Conservation (phyloP, 2,329 filamentous ascomycete species). For the Sporothrix variecibatus region DNA sequence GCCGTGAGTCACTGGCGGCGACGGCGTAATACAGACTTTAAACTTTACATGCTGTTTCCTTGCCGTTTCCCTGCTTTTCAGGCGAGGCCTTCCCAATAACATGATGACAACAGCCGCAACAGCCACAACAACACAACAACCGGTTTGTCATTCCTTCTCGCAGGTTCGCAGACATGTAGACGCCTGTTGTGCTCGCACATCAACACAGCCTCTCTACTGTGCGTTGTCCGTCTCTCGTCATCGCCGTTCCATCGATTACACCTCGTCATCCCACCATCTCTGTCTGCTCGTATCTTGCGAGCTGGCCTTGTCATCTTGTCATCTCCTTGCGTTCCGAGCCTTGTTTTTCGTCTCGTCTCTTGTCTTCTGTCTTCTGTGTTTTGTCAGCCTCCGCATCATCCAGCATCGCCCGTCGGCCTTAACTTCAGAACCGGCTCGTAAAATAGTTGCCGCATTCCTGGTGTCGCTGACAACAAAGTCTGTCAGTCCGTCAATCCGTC, state of each 20-base stretch:
- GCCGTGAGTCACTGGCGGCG: neutral
- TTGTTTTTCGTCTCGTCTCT: neutral
- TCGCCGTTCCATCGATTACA: neutral
- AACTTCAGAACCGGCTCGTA: neutral
- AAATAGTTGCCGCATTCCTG: neutral
- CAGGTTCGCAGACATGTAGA: neutral
- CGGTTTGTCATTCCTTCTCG: slow-evolving; percentile 9
- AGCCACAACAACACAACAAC: neutral
- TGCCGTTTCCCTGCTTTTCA: too few species aligned
- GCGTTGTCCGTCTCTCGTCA: slow-evolving; percentile 14
- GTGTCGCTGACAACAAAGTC: neutral
- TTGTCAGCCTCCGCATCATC: slow-evolving; percentile 8
- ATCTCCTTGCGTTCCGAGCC: neutral
- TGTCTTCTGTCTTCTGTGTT: neutral
- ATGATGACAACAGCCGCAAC: neutral
- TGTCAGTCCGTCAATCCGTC: neutral
- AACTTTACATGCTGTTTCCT: too few species aligned
- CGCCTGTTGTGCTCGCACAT: neutral
- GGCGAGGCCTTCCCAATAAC: neutral
- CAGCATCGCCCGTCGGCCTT: neutral
- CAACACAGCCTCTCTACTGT: neutral
- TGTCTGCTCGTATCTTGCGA: neutral
- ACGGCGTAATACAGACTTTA: too few species aligned
- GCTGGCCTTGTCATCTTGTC: neutral
- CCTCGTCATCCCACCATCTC: neutral